Conservation (phyloP, 2,329 filamentous ascomycete species). For the Arthrobotrys iridis region DNA sequence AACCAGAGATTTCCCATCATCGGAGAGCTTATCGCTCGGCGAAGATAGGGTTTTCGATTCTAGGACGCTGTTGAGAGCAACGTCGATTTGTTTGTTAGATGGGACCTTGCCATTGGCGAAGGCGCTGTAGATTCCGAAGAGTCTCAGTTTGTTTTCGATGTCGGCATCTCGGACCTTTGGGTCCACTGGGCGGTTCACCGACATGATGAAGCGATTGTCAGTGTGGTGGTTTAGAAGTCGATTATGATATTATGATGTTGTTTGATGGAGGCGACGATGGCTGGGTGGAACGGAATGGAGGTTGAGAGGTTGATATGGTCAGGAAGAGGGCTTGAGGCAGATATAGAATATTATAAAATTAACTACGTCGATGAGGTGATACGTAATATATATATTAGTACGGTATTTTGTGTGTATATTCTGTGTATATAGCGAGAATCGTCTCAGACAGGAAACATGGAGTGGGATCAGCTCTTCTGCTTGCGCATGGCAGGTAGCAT, state of each 20-base stretch:
- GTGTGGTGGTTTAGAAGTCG: not conserved
- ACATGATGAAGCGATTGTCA: conserved; percentile 46
- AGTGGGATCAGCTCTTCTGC: not conserved
- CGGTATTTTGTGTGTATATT: not conserved
- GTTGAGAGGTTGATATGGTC: not conserved
- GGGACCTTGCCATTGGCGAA: conserved; percentile 59
- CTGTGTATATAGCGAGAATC: conserved; percentile 7
- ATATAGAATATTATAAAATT: not conserved
- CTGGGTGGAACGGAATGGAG: not conserved
- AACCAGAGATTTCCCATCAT: conserved; percentile 82
- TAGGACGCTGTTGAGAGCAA: conserved; percentile 89
- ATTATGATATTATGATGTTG: not conserved
- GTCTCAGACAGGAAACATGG: not conserved
- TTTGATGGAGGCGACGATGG: not conserved
- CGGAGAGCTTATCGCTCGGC: conserved; percentile 80
- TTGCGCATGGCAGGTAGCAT: not conserved
- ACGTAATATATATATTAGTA: not conserved
- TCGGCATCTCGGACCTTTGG: conserved; percentile 56
- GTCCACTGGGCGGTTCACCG: conserved; percentile 57
- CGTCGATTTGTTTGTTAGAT: conserved; percentile 88
- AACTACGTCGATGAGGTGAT: not conserved
- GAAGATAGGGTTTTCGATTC: conserved; percentile 72
- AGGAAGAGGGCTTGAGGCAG: not conserved
- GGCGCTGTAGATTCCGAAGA: conserved; percentile 85
- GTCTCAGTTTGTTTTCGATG: conserved; percentile 76